Evolutionary conservation across 2,329 filamentous ascomycete species (phyloP).

Genomic region (Fusarium mangiferae): DNA sequence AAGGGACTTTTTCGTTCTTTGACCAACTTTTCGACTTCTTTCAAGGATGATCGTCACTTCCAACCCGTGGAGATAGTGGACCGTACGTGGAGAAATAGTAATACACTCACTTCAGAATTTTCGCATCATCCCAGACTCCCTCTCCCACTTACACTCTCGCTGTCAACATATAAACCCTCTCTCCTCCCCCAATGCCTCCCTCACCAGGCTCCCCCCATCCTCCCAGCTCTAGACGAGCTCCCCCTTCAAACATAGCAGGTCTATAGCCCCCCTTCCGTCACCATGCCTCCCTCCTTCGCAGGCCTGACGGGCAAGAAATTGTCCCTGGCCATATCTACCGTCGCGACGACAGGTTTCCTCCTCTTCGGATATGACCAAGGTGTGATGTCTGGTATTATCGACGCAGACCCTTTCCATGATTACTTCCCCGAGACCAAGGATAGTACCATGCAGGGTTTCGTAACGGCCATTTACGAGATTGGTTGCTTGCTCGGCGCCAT

Average conservation of each 20-base stretch:
- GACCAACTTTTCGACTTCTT: constrained; percentile 23
- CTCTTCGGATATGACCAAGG: constrained; percentile 69
- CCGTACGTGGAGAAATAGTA: constrained; percentile 4
- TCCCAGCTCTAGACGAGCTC: constrained; percentile 31
- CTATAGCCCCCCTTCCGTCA: constrained; percentile 28
- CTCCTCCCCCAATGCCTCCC: neutral
- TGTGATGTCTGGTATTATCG: constrained; percentile 65
- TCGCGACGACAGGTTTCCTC: constrained; percentile 72
- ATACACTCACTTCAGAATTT: constrained; percentile 11
- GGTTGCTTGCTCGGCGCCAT: constrained; percentile 64
- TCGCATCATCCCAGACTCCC: constrained; percentile 10
- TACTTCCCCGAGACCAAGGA: constrained; percentile 58
- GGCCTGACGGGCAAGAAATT: constrained; percentile 68
- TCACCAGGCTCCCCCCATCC: constrained; percentile 2
- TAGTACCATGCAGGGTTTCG: constrained; percentile 59
- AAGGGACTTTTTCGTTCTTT: constrained; percentile 1
- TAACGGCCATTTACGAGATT: constrained; percentile 62
- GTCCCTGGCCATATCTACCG: constrained; percentile 67
- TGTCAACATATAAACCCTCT: constrained; percentile 27
- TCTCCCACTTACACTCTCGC: neutral
- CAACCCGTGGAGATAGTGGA: constrained; percentile 27
- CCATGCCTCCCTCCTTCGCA: constrained; percentile 64
- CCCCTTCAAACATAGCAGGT: constrained; percentile 25
- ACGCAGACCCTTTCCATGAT: constrained; percentile 59
- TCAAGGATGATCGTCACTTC: constrained; percentile 35